Conservation (phyloP, 306 rosid species). For the Phaseolus lunatus region DNA sequence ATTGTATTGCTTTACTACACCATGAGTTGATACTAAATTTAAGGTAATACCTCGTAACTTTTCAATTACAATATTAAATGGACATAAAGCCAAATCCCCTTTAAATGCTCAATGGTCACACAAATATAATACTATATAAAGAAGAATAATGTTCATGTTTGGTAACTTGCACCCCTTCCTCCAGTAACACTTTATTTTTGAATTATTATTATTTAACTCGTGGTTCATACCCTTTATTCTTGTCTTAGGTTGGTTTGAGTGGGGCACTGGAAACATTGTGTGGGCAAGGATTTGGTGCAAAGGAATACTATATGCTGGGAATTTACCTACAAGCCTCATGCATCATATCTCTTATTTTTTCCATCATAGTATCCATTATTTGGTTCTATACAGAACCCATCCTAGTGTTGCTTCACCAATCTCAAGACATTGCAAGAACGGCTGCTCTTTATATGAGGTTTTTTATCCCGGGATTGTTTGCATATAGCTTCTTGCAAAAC, state of each 20-base stretch:
- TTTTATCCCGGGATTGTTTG: conserved; percentile 74
- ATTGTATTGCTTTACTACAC: no score
- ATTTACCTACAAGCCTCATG: conserved; percentile 82
- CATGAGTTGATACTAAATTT: no score
- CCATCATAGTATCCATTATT: conserved; percentile 55
- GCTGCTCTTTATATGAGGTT: conserved; percentile 67
- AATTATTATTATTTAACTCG: neutral
- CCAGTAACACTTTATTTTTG: neutral
- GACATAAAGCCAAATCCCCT: neutral
- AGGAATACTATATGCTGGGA: conserved; percentile 67
- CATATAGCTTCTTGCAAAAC: conserved; percentile 73
- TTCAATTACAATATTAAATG: no score
- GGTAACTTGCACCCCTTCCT: neutral
- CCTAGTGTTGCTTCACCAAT: conserved; percentile 69
- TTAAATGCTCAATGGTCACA: no score
- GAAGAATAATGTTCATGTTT: neutral
- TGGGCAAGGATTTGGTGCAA: conserved; percentile 88
- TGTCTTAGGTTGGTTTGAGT: conserved; percentile 73
- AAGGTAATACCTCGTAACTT: neutral
- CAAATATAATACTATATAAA: no score
- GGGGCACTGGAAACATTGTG: conserved; percentile 91
- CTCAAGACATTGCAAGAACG: conserved; percentile 58
- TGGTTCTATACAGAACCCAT: conserved; percentile 71
- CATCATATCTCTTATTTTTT: conserved; percentile 64
- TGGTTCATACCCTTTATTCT: neutral